Conservation (phyloP, 73 alveolate species). For the Breviolum minutum region DNA sequence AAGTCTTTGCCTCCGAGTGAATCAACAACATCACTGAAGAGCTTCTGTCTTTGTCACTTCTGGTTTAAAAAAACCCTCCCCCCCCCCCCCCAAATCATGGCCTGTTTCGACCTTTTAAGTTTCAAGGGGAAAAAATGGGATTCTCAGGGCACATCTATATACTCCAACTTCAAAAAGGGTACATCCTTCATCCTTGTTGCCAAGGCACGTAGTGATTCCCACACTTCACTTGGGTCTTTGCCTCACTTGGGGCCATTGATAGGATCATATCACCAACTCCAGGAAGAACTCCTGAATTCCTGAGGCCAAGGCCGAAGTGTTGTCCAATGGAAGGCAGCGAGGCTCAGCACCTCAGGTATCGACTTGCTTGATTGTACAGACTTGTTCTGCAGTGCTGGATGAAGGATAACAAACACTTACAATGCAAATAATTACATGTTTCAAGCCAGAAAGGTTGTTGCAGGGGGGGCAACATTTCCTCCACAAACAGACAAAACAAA, state of each 20-base stretch:
- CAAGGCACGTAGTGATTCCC: conserved; percentile 10
- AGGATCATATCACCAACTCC: not conserved
- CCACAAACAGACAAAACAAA: too few species aligned
- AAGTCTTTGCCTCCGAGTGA: conserved; percentile 5
- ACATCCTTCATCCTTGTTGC: not conserved
- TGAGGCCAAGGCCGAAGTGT: not conserved
- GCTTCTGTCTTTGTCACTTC: too few species aligned
- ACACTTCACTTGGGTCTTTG: conserved; percentile 35
- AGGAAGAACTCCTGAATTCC: not conserved
- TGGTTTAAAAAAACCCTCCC: too few species aligned
- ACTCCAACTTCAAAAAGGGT: not conserved
- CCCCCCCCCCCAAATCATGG: too few species aligned
- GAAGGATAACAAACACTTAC: too few species aligned
- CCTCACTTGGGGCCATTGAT: not conserved
- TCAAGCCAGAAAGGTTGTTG: too few species aligned
- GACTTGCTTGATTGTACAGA: not conserved
- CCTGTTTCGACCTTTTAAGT: not conserved
- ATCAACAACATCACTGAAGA: too few species aligned
- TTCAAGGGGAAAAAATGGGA: too few species aligned
- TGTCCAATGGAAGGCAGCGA: conserved; percentile 2
- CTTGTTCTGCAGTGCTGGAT: too few species aligned
- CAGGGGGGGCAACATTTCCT: too few species aligned
- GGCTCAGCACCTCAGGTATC: not conserved
- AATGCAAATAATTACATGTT: too few species aligned
- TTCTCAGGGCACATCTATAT: not conserved